Evolutionary conservation across 1,139 yeast genomes (phyloP).

Genomic region (Protomyces pachydermus): DNA sequence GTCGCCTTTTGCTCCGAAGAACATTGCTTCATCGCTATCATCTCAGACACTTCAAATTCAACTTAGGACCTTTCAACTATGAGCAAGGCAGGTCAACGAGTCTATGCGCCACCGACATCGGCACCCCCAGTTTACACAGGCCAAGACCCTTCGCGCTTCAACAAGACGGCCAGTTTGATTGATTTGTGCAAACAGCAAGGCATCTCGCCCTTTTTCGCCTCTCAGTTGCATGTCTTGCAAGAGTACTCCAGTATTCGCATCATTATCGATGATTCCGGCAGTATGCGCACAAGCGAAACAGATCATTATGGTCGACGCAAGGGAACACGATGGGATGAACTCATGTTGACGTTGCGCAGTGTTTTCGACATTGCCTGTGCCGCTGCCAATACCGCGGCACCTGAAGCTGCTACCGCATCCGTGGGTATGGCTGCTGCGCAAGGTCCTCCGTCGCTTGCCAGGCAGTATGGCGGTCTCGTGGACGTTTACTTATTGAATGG

Average conservation of each 20-base stretch:
- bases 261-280: conserved; percentile 22
- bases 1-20: too few relatives aligned
- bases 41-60: too few relatives aligned
- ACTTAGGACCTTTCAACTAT: neutral
- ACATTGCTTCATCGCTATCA: too few relatives aligned
- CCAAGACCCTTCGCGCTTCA: conserved; percentile 16
- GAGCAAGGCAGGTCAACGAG: neutral
- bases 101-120: neutral
- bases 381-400: neutral
- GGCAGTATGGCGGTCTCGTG: conserved; percentile 2
- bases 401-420: neutral
- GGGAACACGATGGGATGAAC: conserved; percentile 22
- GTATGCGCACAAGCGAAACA: conserved; percentile 24
- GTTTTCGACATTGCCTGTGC: conserved; percentile 24
- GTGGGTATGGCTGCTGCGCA: neutral
- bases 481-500: conserved; percentile 22
- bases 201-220: conserved; percentile 23
- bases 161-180: conserved; percentile 12
- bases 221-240: conserved; percentile 18
- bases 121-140: conserved; percentile 20
- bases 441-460: conserved; percentile 8
- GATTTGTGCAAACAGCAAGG: conserved; percentile 10
- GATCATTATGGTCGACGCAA: conserved; percentile 11
- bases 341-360: conserved; percentile 10
- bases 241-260: conserved; percentile 15